phyloP scores from a whole-genome alignment of 768 basidiomycete genomes.

The Lactarius psammicola region DNA sequence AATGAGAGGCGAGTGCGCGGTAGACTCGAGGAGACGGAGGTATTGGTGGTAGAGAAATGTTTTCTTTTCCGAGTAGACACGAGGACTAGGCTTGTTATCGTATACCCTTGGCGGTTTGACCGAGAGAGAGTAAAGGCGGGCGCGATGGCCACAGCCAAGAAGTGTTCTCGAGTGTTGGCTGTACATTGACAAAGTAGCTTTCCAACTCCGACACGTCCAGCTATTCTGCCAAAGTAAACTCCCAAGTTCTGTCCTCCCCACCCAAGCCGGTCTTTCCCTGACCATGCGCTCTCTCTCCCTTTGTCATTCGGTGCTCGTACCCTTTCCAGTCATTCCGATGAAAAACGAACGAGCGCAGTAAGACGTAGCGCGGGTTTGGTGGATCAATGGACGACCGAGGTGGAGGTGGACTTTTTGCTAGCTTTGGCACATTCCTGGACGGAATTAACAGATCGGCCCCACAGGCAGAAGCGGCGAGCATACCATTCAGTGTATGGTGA shows the following conservation, averaged over 20 bases:
- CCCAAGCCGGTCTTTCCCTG: constrained; percentile 66
- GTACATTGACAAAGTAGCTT: constrained; percentile 7
- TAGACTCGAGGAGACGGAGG: constrained; percentile 61
- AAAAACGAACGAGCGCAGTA: constrained; percentile 81
- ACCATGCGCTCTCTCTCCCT: constrained; percentile 72
- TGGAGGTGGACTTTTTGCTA: constrained; percentile 73
- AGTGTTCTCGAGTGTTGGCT: constrained; percentile 5
- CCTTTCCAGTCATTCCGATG: constrained; percentile 68
- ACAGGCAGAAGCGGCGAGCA: constrained; percentile 29
- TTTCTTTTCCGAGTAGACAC: constrained; percentile 78
- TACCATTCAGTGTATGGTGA: constrained; percentile 87
- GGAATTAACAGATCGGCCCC: background rate
- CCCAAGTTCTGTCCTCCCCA: constrained; percentile 85
- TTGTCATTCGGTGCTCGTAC: constrained; percentile 93
- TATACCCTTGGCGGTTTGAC: constrained; percentile 51
- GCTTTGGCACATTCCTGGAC: constrained; percentile 67
- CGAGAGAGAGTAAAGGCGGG: constrained; percentile 42
- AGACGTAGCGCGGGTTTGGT: constrained; percentile 64
- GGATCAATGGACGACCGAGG: constrained; percentile 45
- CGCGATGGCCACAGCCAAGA: constrained; percentile 15
- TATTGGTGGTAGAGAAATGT: constrained; percentile 80
- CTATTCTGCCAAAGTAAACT: constrained; percentile 56
- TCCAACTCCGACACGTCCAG: constrained; percentile 9
- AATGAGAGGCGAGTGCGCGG: constrained; percentile 60
- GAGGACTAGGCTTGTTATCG: constrained; percentile 54